Percentiles rank a stretch among this genome's conserved stretches.
Conservation (phyloP, 106 monocot genomes). For the Hemerocallis citrina region DNA sequence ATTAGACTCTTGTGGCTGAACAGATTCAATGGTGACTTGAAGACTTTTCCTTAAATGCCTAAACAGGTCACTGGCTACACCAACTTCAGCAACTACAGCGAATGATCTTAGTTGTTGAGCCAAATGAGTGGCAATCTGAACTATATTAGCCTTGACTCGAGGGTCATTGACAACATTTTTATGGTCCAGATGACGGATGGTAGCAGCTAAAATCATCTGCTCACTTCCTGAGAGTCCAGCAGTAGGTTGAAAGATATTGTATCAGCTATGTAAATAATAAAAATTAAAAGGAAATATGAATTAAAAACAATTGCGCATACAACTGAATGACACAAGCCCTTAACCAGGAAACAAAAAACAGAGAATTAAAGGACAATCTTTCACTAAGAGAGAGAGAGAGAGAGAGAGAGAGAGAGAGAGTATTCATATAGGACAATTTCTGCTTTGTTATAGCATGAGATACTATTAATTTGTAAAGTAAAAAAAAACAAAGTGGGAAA, state of each 20-base stretch:
- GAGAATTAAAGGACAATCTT: no score
- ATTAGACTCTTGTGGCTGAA: slow-evolving; percentile 41
- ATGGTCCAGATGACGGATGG: slow-evolving; percentile 84
- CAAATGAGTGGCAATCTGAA: slow-evolving; percentile 59
- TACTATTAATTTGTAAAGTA: no score
- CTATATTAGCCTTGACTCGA: slow-evolving; percentile 65
- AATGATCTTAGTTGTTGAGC: slow-evolving; percentile 47
- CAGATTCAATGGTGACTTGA: slow-evolving; percentile 52
- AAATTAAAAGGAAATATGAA: neutral
- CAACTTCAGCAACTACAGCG: slow-evolving; percentile 61
- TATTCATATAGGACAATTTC: no score
- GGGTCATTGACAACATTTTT: slow-evolving; percentile 75
- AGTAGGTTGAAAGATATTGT: neutral
- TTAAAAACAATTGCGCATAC: no score
- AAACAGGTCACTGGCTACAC: slow-evolving; percentile 60
- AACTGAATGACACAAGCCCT: no score
- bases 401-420: no score
- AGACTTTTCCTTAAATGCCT: slow-evolving; percentile 93
- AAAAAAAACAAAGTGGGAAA: neutral
- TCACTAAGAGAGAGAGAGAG: no score
- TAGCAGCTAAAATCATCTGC: slow-evolving; percentile 54
- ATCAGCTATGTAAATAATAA: neutral
- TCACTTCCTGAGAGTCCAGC: slow-evolving; percentile 54
- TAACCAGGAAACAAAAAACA: no score
- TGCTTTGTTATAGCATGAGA: no score